Percentiles rank a stretch among this genome's conserved stretches.
Conservation (phyloP, 768 basidiomycete genomes). For the Sporobolomyces phaffii region DNA sequence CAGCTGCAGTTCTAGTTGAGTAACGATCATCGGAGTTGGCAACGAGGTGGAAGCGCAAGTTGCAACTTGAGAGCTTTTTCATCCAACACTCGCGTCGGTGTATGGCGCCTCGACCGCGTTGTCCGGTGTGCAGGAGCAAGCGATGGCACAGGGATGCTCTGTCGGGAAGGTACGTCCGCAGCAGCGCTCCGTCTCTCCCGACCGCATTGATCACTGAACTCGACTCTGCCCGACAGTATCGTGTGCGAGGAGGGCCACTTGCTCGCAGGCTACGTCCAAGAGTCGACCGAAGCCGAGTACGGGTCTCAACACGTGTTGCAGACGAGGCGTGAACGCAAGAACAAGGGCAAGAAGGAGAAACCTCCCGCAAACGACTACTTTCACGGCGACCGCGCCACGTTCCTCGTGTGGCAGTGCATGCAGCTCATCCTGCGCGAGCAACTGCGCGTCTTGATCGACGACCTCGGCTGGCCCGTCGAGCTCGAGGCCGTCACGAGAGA, state of each 20-base stretch:
- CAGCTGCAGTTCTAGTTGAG: too few relatives aligned
- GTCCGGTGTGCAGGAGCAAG: constrained; percentile 25
- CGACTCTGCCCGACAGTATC: background rate
- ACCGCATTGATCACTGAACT: too few relatives aligned
- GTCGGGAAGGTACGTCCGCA: constrained; percentile 23
- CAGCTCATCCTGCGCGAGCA: constrained; percentile 36
- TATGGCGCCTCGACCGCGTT: constrained; percentile 27
- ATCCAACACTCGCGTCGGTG: background rate
- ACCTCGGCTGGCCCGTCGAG: constrained; percentile 31
- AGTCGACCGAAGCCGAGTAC: constrained; percentile 33
- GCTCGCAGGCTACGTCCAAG: constrained; percentile 33
- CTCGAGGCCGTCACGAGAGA: constrained; percentile 32
- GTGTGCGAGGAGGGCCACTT: constrained; percentile 40
- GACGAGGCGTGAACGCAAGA: constrained; percentile 27
- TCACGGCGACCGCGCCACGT: constrained; percentile 27
- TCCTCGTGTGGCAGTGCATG: constrained; percentile 29
- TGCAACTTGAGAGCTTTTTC: too few relatives aligned
- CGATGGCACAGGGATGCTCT: constrained; percentile 34
- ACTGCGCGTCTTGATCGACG: constrained; percentile 25
- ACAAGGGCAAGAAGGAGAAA: background rate
- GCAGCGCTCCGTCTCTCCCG: too few relatives aligned
- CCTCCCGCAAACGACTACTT: constrained; percentile 17
- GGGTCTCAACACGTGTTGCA: constrained; percentile 14
- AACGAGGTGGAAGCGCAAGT: too few relatives aligned
- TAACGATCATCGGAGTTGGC: too few relatives aligned